Base-by-base conservation (phyloP, 352 stramenopile species). In the Phytophthora ramorum region DNA sequence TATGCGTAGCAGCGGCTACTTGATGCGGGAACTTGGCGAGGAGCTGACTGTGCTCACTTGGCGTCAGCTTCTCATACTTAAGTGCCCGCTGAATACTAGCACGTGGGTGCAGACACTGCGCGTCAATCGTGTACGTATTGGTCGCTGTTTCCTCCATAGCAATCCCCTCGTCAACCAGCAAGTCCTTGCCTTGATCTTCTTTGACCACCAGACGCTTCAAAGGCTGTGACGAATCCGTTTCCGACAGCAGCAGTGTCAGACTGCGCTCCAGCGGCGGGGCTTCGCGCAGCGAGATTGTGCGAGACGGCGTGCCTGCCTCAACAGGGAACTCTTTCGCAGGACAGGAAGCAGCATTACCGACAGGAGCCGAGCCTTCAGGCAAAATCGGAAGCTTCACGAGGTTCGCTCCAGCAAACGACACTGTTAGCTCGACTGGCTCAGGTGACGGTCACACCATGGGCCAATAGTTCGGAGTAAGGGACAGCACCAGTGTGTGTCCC, bases 121-220 rank as follows among this genome's bases (percentile, higher is more conserved):
- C 34, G 24, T 86, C 75, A 26, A 82, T 75, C 13, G 60, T 58
- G 56, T 86, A 86, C 40, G 60, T 79, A 41, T 86, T 83, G 28
- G 62, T 53, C 1, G 64, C 77, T n/a, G 55, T 78, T 49, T 86
- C 75, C 9, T 83, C 75, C 69, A 83, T 83, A 8, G 46, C 49
- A 30, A 86, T 80, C 2, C 77, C 75, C 48, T 84, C 58, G n/a
- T 81, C 70, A 12, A 83, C 56, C n/a, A 86, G 58, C 47, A 86
- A 34, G n/a, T 68, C 51, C 48, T 78, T 78, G 51, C 77, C 75
- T 61, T 86, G 75, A 16, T 83, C 66, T 59, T 86, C 77, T 9
- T 58, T 72, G 10, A 65, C 54, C 7, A 78, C 68, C 22, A 76
- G 58, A 7, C 76, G 76, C 51, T 82, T 73, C 5, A 67, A 26